Conservation (phyloP, 179 eudicot genomes). For the Heliamphora pulchella region DNA sequence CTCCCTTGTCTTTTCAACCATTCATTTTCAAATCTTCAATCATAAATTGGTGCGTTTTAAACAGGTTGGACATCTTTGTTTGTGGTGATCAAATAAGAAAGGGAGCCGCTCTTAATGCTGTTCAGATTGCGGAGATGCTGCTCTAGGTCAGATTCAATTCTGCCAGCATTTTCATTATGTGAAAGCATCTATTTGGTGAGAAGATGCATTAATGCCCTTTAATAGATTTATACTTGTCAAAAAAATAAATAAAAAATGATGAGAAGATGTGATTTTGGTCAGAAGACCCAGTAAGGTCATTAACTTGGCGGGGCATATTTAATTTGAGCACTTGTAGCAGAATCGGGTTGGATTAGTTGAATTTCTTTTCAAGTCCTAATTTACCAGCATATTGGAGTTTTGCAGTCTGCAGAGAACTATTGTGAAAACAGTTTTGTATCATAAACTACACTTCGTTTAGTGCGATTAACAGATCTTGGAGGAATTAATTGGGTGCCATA, state of each 20-base stretch:
- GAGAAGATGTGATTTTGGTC: not conserved
- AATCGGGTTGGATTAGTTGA: not conserved
- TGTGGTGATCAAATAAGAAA: slow-evolving; percentile 99
- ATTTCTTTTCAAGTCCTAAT: not conserved
- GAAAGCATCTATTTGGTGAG: slow-evolving; percentile 8
- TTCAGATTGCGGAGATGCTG: slow-evolving; percentile 95
- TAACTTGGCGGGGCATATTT: not conserved
- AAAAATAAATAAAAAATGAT: too few relatives aligned
- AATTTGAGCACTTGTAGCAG: not conserved
- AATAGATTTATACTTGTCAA: too few relatives aligned
- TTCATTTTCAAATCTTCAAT: slow-evolving; percentile 1
- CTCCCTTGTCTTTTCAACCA: not conserved
- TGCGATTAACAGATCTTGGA: too few relatives aligned
- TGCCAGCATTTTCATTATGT: not conserved
- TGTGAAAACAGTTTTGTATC: not conserved
- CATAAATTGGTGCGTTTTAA: slow-evolving; percentile 1
- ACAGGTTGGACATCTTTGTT: slow-evolving; percentile 84
- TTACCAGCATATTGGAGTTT: not conserved
- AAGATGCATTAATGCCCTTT: not conserved
- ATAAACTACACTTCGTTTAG: too few relatives aligned
- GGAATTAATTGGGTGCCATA: too few relatives aligned
- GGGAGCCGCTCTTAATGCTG: slow-evolving; percentile 92
- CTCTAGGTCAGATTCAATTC: slow-evolving; percentile 29
- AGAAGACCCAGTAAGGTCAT: too few relatives aligned
- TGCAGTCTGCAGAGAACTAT: not conserved